These are phyloP conservation scores for Boletus albobrunnescens DNA, from an alignment of 1,284 basidiomycete species.

Conservation along the genomic window DNA sequence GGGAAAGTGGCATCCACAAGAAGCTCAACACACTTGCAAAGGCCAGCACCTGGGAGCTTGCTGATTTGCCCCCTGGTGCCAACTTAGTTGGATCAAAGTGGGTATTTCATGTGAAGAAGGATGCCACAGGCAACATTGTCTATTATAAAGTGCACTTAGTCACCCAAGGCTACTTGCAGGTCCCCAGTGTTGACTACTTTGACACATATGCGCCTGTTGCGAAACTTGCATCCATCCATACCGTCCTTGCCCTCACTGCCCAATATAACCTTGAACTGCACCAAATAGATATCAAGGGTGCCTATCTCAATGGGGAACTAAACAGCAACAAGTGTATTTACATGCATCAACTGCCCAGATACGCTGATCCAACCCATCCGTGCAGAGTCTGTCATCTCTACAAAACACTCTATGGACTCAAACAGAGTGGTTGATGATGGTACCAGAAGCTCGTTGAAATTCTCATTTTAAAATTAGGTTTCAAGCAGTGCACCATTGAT, in stretches of 20 bases:
- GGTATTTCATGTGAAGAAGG: slow-evolving; percentile 36
- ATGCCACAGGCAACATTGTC: slow-evolving; percentile 27
- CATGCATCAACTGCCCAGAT: slow-evolving; percentile 1
- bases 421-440: neutral
- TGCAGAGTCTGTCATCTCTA: neutral
- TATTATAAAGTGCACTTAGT: slow-evolving; percentile 39
- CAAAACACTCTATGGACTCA: neutral
- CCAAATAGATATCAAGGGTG: slow-evolving; percentile 4
- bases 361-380: neutral
- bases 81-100: slow-evolving; percentile 28
- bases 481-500: neutral
- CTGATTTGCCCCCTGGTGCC: neutral
- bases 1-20: neutral
- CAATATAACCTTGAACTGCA: neutral
- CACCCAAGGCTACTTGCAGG: slow-evolving; percentile 41
- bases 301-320: slow-evolving; percentile 1
- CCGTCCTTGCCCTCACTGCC: slow-evolving; percentile 18
- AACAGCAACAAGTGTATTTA: neutral
- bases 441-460: neutral
- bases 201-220: slow-evolving; percentile 36
- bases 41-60: slow-evolving; percentile 11
- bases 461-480: neutral
- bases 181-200: slow-evolving; percentile 38
- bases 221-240: slow-evolving; percentile 27
- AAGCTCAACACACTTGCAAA: neutral